Evolutionary conservation across 2,329 filamentous ascomycete genomes (phyloP).

Genomic region (Drechslerella stenobrocha): DNA sequence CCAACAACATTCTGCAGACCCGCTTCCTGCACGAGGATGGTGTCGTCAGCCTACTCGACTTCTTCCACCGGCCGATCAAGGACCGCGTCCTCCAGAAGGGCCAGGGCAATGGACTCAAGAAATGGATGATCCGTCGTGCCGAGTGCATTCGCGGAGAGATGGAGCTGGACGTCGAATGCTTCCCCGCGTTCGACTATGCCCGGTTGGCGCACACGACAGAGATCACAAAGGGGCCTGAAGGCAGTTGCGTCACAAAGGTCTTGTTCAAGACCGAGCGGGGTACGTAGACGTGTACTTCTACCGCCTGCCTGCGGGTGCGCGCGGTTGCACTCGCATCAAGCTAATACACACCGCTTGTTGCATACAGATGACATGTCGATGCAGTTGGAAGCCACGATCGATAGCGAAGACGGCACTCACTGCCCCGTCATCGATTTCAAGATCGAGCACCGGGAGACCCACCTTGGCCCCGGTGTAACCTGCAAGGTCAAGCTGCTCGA

Average conservation of each 20-base stretch:
- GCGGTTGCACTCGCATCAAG: too few relatives aligned
- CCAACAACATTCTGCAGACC: conserved; percentile 74
- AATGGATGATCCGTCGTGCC: conserved; percentile 71
- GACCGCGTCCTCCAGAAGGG: conserved; percentile 60
- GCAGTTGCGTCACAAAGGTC: conserved; percentile 31
- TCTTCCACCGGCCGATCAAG: conserved; percentile 71
- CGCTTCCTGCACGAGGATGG: conserved; percentile 76
- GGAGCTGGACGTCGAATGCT: conserved; percentile 69
- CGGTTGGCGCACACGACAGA: conserved; percentile 65
- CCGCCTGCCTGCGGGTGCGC: too few relatives aligned
- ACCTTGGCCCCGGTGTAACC: conserved; percentile 67
- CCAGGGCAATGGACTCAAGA: conserved; percentile 64
- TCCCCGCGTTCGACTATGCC: conserved; percentile 73
- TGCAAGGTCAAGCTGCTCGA: conserved; percentile 66
- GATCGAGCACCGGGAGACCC: conserved; percentile 60
- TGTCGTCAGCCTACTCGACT: conserved; percentile 73
- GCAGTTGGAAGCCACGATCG: conserved; percentile 69
- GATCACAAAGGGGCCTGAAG: conserved; percentile 58
- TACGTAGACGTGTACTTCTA: neutral
- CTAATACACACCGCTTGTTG: too few relatives aligned
- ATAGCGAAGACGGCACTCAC: conserved; percentile 61
- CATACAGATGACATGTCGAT: conserved; percentile 59
- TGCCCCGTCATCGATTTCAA: conserved; percentile 63
- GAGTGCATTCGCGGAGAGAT: conserved; percentile 72
- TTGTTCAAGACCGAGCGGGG: conserved; percentile 39